These are phyloP conservation scores for Gossypium mustelinum DNA, from an alignment of 345 rosid genomes.

Conservation along the genomic window DNA sequence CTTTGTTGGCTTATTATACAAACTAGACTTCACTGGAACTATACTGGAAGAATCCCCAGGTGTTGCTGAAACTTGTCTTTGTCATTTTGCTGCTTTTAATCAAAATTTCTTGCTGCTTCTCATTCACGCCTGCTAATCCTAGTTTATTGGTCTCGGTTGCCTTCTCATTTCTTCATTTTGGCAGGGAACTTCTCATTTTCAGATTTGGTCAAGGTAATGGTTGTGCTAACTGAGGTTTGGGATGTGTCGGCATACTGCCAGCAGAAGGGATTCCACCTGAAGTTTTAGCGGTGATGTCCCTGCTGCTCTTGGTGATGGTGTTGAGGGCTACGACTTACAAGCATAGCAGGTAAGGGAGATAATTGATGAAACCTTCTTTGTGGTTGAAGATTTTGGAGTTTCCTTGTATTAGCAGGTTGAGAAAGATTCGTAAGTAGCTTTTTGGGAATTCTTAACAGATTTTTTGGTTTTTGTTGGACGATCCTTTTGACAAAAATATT, in stretches of 20 bases:
- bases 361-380: slow-evolving; percentile 38
- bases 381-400: slow-evolving; percentile 32
- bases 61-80: slow-evolving; percentile 26
- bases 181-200: slow-evolving; percentile 37
- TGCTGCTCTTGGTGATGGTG: slow-evolving; percentile 36
- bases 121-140: slow-evolving; percentile 29
- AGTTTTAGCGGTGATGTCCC: slow-evolving; percentile 39
- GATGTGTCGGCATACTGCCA: slow-evolving; percentile 33
- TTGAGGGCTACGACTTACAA: slow-evolving; percentile 60
- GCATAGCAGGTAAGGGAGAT: slow-evolving; percentile 29
- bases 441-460: slow-evolving; percentile 30
- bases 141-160: slow-evolving; percentile 21
- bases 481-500: slow-evolving; percentile 32
- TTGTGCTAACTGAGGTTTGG: slow-evolving; percentile 35
- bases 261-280: slow-evolving; percentile 32
- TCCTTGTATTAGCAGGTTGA: slow-evolving; percentile 36
- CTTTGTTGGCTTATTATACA: slow-evolving; percentile 44
- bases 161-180: slow-evolving; percentile 26
- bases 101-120: slow-evolving; percentile 31
- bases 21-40: slow-evolving; percentile 39
- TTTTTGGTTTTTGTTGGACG: slow-evolving; percentile 31
- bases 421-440: slow-evolving; percentile 28
- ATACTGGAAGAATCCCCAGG: slow-evolving; percentile 30
- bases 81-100: slow-evolving; percentile 30
- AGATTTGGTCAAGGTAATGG: slow-evolving; percentile 31